phyloP scores from a whole-genome alignment of 306 rosid genomes.

The Trifolium subterraneum region DNA sequence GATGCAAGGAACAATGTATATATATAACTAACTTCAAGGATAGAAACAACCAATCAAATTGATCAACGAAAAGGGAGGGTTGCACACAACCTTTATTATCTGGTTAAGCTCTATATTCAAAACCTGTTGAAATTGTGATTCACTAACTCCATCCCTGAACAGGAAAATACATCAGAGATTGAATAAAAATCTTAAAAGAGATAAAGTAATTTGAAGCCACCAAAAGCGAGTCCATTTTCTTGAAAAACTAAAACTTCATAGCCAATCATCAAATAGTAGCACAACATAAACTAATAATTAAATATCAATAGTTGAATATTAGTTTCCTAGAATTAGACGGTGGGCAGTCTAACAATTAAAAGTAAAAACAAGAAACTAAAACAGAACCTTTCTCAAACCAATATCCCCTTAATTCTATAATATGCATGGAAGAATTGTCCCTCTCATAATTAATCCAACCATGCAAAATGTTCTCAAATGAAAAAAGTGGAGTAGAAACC shows the following conservation, averaged over 20 bases:
- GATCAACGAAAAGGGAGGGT: slow-evolving; percentile 37
- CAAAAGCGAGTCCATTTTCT: slow-evolving; percentile 31
- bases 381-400: not conserved
- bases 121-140: slow-evolving; percentile 90
- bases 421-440: not conserved
- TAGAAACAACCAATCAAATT: slow-evolving; percentile 13
- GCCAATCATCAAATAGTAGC: slow-evolving; percentile 32
- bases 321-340: not conserved
- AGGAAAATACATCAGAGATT: slow-evolving; percentile 34
- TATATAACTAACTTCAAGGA: too few relatives aligned
- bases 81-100: slow-evolving; percentile 71
- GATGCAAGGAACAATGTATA: not conserved
- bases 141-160: slow-evolving; percentile 91
- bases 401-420: slow-evolving; percentile 4
- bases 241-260: slow-evolving; percentile 3
- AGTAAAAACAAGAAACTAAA: slow-evolving; percentile 1
- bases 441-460: not conserved
- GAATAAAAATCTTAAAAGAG: slow-evolving; percentile 24
- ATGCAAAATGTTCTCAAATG: slow-evolving; percentile 2
- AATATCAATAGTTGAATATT: not conserved
- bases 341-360: not conserved
- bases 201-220: slow-evolving; percentile 16
- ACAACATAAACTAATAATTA: slow-evolving; percentile 6
- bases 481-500: slow-evolving; percentile 8
- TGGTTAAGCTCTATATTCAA: slow-evolving; percentile 85